Evolutionary conservation across 208 protist species (phyloP), one percentile per base, ranked within the genome.

Genomic region (Trypanosoma mega): DNA sequence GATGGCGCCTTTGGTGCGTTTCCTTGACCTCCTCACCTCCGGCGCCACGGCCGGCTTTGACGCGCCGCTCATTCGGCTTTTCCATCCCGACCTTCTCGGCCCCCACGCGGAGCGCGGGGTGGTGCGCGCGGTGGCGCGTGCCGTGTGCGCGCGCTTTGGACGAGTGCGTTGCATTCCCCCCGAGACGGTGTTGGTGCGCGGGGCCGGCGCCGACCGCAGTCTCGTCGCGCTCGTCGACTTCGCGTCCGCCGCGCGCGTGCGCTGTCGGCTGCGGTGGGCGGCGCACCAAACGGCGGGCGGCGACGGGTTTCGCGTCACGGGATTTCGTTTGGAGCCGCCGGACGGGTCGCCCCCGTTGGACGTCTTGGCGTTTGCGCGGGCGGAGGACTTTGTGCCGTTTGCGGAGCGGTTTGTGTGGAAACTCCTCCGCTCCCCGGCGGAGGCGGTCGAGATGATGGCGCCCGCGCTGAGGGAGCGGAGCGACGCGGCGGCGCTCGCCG

Each of bases 191-290:
- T 55, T 81, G 47, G 27, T 87, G 5, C 73, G 79, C 29, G 71
- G 63, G 9, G 58, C 73, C 30, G 85, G 76, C 23, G 55, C 72
- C 39, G 36, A 87, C 14, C 71, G 80, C n/a, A 82, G 80, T 63
- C 78, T 82, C 43, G 74, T 85, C n/a, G 89, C 82, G 21, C 71
- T 93, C 14, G 80, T 92, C 7, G 72, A 96, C 74, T 96, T 96
- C 56, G 68, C 79, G 26, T 65, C 78, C 44, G 75, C 29, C 33
- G 71, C 76, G 55, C 52, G 68, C 41, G 85, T 93, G 14, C 76
- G 74, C 41, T 93, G 85, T 57, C 68, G 85, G 39, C 76, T 92
- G 27, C 73, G 76, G 34, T 96, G 80, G 76, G 63, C 69, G 26
- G 68, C 52, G 66, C 72, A 82, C 63, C 16, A 41, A 54, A 9